These are phyloP conservation scores for Leptographium wingfieldii DNA, from an alignment of 2,329 filamentous ascomycete genomes.

Conservation along the genomic window DNA sequence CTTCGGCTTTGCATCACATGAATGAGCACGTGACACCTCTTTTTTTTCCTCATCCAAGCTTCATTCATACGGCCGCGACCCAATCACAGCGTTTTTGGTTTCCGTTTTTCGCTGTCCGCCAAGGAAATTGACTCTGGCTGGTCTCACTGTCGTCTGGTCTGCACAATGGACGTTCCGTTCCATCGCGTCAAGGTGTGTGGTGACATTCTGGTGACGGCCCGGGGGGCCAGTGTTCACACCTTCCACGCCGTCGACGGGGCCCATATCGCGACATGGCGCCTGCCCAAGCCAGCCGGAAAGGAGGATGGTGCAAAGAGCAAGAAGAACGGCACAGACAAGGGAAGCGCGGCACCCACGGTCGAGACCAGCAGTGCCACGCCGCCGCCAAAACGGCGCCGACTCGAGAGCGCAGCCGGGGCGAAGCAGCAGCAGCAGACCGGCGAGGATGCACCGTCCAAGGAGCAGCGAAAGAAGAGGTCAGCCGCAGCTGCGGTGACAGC, in stretches of 20 bases:
- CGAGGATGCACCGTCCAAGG: background rate
- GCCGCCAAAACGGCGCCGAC: conserved; percentile 16
- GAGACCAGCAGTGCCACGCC: conserved; percentile 17
- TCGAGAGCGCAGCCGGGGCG: conserved; percentile 17
- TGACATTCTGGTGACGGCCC: conserved; percentile 56
- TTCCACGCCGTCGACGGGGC: conserved; percentile 47
- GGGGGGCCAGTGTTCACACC: conserved; percentile 58
- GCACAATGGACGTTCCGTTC: conserved; percentile 36
- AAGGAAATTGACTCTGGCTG: too few species aligned
- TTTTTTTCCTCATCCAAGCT: background rate
- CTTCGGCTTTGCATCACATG: conserved; percentile 4
- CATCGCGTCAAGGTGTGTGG: conserved; percentile 45
- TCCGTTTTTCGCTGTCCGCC: too few species aligned
- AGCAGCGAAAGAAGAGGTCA: background rate
- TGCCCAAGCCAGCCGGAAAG: conserved; percentile 20
- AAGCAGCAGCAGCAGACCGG: background rate
- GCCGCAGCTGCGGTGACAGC: conserved; percentile 10
- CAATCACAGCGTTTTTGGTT: too few species aligned
- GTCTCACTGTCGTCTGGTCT: too few species aligned
- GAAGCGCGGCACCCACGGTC: conserved; percentile 15
- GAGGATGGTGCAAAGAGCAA: background rate
- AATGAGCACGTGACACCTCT: background rate
- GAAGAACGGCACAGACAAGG: conserved; percentile 21
- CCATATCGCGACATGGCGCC: conserved; percentile 50
- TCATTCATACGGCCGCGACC: too few species aligned